These are phyloP conservation scores for Boletus subparvulus DNA, from an alignment of 768 basidiomycete genomes.

Conservation along the genomic window DNA sequence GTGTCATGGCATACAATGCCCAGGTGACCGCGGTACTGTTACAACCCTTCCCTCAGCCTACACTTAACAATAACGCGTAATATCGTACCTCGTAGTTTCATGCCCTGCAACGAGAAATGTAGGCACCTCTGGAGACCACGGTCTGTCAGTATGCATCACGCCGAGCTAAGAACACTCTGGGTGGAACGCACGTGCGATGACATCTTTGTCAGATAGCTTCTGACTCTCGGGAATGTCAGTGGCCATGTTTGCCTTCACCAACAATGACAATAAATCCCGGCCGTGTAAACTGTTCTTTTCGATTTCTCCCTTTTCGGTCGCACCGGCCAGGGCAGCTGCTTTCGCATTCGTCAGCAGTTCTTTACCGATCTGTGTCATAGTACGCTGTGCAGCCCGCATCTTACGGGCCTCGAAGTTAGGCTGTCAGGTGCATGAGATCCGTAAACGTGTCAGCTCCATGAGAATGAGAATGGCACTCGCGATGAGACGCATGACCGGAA, in stretches of 20 bases:
- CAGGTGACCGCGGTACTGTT: slow-evolving; percentile 47
- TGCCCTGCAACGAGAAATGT: slow-evolving; percentile 63
- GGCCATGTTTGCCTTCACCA: slow-evolving; percentile 54
- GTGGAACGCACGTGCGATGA: slow-evolving; percentile 48
- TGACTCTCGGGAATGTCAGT: slow-evolving; percentile 56
- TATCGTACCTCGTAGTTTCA: slow-evolving; percentile 50
- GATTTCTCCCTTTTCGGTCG: slow-evolving; percentile 27
- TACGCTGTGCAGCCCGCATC: slow-evolving; percentile 32
- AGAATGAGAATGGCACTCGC: slow-evolving; percentile 27
- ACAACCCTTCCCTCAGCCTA: neutral
- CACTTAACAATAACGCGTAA: neutral
- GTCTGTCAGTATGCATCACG: neutral
- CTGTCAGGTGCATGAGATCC: slow-evolving; percentile 12
- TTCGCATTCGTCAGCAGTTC: slow-evolving; percentile 54
- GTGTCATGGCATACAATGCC: slow-evolving; percentile 56
- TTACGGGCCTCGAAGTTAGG: slow-evolving; percentile 17
- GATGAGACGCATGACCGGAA: slow-evolving; percentile 41
- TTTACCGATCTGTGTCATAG: slow-evolving; percentile 50
- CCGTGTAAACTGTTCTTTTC: slow-evolving; percentile 35
- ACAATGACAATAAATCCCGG: slow-evolving; percentile 49
- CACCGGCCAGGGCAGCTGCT: slow-evolving; percentile 27
- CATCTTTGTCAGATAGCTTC: slow-evolving; percentile 60
- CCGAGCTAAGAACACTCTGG: neutral
- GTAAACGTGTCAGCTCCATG: neutral
- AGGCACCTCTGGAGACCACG: slow-evolving; percentile 48